phyloP scores from a whole-genome alignment of 2,329 filamentous ascomycete species.

The Xylariaceae sp. region DNA sequence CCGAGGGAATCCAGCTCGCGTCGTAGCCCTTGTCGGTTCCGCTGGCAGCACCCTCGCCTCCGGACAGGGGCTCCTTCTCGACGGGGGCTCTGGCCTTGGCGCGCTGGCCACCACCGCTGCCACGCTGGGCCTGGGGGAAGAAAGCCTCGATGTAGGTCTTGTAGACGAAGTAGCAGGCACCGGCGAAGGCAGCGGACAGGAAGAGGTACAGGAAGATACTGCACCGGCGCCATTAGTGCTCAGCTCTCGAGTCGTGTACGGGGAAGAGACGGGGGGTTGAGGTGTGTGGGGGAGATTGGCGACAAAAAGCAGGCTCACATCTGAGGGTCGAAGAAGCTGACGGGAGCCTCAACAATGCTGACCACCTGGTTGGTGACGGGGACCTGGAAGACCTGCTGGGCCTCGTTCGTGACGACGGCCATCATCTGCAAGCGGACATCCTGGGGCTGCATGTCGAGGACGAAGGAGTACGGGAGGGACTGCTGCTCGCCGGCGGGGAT shows the following conservation, averaged over 20 bases:
- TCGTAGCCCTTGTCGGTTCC: slow-evolving; percentile 70
- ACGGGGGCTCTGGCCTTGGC: slow-evolving; percentile 39
- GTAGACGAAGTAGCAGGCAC: slow-evolving; percentile 92
- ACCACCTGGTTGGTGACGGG: slow-evolving; percentile 76
- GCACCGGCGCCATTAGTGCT: slow-evolving; percentile 29
- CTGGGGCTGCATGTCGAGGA: slow-evolving; percentile 86
- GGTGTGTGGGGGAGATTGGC: too few relatives aligned
- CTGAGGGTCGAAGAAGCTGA: slow-evolving; percentile 88
- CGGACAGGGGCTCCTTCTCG: slow-evolving; percentile 54
- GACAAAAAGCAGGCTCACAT: too few relatives aligned
- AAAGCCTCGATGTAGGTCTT: slow-evolving; percentile 95
- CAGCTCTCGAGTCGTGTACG: slow-evolving; percentile 32
- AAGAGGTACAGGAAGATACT: slow-evolving; percentile 98
- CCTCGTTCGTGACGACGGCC: slow-evolving; percentile 61
- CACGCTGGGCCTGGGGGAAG: slow-evolving; percentile 77
- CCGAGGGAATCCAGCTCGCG: slow-evolving; percentile 86
- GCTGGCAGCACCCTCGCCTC: slow-evolving; percentile 62
- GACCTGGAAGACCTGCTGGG: slow-evolving; percentile 66
- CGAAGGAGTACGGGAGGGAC: slow-evolving; percentile 74
- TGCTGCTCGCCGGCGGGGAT: slow-evolving; percentile 71
- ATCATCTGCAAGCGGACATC: slow-evolving; percentile 73
- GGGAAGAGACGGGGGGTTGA: slow-evolving; percentile 1
- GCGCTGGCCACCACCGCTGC: slow-evolving; percentile 42
- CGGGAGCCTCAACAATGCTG: slow-evolving; percentile 80
- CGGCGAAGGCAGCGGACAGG: slow-evolving; percentile 69